Evolutionary conservation across 305 asterid genomes (phyloP), one percentile per base, ranked within the genome.

Genomic region (Fraxinus sp.): DNA sequence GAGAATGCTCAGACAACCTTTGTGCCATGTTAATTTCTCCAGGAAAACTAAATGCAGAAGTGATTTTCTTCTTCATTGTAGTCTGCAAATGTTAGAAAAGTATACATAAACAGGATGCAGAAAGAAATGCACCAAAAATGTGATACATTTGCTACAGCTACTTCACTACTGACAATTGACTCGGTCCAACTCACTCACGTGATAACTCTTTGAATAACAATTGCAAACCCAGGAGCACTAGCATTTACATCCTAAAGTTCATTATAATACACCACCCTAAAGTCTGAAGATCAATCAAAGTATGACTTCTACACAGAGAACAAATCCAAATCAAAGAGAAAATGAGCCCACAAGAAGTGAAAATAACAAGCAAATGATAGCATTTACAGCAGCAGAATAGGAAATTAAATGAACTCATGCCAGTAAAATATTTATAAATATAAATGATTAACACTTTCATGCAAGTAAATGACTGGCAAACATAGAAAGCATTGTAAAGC

Each of bases 31-130:
- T 88, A 76, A 96, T 88, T 86, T 91, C 93, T 81, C 84, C 93
- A 80, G 99, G 98, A 83, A 95, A 96, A 87, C 88, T 87, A 90
- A 96, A 96, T 49, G 91, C 89, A 79, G 99, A 93, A 80, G 98
- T 95, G 83, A 96, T 93, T 91, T 96, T 96, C 89, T 93, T 96
- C 95, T 90, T 96, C 82, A 91, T 89, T 85, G 99, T 96, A 74
- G 97, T 93, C 99, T 96, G 92, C 91, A 91, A 89, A 91, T 49
- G 82, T 79, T 81, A 87, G 80, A 49, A 78, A 81, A 83, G 64
- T 57, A 84, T 75, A 64, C 81, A 80, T 85, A 81, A 85, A 75
- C 70, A 84, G 39, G 72, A 88, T 77, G 59, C 41, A 66, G 57
- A 81, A 81, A 77, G 80, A 41, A 76, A 78, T 79, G 78, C 3